A percentile compares a stretch with the other conserved stretches of the same genome.
Evolutionary conservation across 805 yeast genomes (phyloP).

Genomic region (Metschnikowia aberdeeniae): DNA sequence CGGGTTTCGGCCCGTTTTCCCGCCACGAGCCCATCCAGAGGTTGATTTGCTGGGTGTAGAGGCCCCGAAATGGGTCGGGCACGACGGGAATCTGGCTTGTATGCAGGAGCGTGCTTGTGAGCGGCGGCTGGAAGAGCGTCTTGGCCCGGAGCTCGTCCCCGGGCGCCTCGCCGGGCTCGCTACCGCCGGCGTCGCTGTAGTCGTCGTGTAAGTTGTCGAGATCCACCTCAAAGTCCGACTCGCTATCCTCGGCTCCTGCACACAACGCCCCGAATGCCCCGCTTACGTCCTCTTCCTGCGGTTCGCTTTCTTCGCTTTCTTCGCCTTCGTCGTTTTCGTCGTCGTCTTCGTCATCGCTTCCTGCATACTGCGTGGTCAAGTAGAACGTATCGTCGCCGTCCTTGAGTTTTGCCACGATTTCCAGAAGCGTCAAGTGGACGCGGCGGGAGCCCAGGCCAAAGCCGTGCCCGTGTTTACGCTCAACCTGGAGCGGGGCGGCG

Average conservation of each 20-base stretch:
- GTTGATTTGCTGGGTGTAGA: conserved; percentile 68
- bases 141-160: background rate
- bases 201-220: conserved; percentile 8
- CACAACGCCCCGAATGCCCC: background rate
- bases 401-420: conserved; percentile 42
- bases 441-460: conserved; percentile 64
- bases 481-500: conserved; percentile 47
- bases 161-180: conserved; percentile 31
- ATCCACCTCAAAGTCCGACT: conserved; percentile 8
- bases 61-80: conserved; percentile 37
- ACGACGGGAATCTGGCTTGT: conserved; percentile 31
- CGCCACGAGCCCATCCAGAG: conserved; percentile 61
- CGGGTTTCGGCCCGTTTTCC: conserved; percentile 10
- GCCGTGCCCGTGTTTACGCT: conserved; percentile 54
- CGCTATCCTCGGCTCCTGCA: background rate
- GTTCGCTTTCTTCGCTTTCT: background rate
- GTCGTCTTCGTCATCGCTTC: conserved; percentile 30
- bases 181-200: conserved; percentile 31
- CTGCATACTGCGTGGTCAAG: conserved; percentile 66
- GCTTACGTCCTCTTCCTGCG: background rate
- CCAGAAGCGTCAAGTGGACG: conserved; percentile 45
- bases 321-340: background rate
- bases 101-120: conserved; percentile 38
- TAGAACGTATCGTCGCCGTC: conserved; percentile 47
- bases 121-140: conserved; percentile 60